A percentile compares a stretch with the other conserved stretches of the same genome.
Conservation (phyloP, 2,329 filamentous ascomycete species). For the Trichoderma sp. region DNA sequence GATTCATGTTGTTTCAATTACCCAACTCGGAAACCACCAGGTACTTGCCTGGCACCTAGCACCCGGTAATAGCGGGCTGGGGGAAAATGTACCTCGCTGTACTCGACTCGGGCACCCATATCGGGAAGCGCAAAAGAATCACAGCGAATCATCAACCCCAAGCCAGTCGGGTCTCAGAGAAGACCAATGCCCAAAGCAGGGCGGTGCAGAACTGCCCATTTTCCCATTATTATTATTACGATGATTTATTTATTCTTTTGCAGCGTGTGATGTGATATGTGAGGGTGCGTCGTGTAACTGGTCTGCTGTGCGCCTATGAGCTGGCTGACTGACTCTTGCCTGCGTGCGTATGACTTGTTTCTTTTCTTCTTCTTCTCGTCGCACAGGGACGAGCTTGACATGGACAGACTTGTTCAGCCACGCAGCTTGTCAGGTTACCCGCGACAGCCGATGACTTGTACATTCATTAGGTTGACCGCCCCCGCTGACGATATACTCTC, state of each 20-base stretch:
- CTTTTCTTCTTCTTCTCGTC: background rate
- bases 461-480: background rate
- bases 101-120: background rate
- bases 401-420: background rate
- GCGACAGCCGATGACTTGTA: background rate
- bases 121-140: background rate
- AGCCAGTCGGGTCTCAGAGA: background rate
- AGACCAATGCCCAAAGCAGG: background rate
- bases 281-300: background rate
- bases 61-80: background rate
- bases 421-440: background rate
- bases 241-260: background rate
- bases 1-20: background rate
- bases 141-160: background rate
- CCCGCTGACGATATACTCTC: background rate
- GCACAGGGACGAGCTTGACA: background rate
- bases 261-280: background rate
- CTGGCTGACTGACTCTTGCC: constrained; percentile 9
- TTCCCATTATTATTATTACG: background rate
- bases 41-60: background rate
- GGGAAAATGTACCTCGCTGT: background rate
- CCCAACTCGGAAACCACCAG: background rate
- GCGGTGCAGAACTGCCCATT: background rate
- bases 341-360: constrained; percentile 10
- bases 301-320: constrained; percentile 6